A percentile compares a stretch with the other conserved stretches of the same genome.
These are phyloP conservation scores for Ceratobasidium sp. DNA, from an alignment of 1,284 basidiomycete species.

Conservation along the genomic window DNA sequence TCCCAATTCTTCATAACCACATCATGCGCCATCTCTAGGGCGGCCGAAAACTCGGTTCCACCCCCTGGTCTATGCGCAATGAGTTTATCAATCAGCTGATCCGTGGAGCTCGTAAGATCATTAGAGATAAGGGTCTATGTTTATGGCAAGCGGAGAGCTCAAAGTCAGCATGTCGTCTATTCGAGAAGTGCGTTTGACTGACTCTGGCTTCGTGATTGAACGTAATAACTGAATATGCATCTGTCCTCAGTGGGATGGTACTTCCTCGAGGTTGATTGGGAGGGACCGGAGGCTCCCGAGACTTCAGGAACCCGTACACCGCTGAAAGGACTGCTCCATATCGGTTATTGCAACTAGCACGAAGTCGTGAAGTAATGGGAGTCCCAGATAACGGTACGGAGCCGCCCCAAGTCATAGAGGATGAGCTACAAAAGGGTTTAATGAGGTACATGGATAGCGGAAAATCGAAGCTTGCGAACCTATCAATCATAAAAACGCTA, in stretches of 20 bases:
- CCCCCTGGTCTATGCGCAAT: slow-evolving; percentile 49
- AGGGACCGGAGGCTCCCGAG: not conserved
- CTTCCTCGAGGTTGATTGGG: not conserved
- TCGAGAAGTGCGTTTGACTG: slow-evolving; percentile 39
- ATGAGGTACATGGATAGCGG: not conserved
- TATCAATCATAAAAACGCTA: not conserved
- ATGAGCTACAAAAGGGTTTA: not conserved
- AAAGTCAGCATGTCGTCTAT: no score
- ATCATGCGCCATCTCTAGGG: slow-evolving; percentile 51
- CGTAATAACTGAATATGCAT: slow-evolving; percentile 64
- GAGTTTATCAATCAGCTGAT: slow-evolving; percentile 54
- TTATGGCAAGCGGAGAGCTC: not conserved
- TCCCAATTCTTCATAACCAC: slow-evolving; percentile 61
- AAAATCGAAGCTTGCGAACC: not conserved
- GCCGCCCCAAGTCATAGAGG: not conserved
- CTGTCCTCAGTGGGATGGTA: slow-evolving; percentile 55
- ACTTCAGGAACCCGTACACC: not conserved
- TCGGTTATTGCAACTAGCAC: not conserved
- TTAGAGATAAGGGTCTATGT: slow-evolving; percentile 47
- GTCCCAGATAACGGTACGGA: not conserved
- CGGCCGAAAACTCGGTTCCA: slow-evolving; percentile 59
- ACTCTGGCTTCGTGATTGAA: slow-evolving; percentile 51
- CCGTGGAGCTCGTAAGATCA: slow-evolving; percentile 58
- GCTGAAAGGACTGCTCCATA: not conserved
- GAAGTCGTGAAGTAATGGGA: not conserved